Evolutionary conservation across 1,284 basidiomycete genomes (phyloP), one percentile per base, ranked within the genome.

Genomic region (Termitomyces sp.): DNA sequence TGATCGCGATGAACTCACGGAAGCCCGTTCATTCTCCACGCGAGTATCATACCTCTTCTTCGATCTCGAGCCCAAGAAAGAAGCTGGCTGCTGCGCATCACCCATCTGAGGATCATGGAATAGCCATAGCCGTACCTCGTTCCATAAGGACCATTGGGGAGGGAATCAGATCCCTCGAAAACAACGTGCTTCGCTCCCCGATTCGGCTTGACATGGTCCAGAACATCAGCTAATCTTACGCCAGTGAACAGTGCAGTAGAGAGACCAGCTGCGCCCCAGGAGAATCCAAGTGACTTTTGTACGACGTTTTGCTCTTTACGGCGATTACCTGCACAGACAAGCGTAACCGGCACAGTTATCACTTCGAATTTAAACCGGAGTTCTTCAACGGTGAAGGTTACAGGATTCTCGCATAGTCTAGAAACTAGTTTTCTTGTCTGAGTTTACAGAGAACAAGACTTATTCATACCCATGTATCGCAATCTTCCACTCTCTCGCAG

Each of bases 241-340:
- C 85, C 85, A 0, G 85, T 88, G 68, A 82, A 88, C 2, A 87
- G 70, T 1, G 83, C 83, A 0, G 84, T 88, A 1, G 77, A 80
- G 12, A 83, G 73, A 49, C 66, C 80, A 3, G 67, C 80, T 15
- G 76, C 68, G 4, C 82, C 83, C 83, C 83, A 85, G 47, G 69
- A 75, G 62, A 85, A 85, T 7, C 80, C 83, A 1, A 83, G 71
- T n/a, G 77, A 77, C 63, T 86, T 82, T 3, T 73, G 72, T n/a
- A 86, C 77, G 52, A 84, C 71, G 62, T 88, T 88, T 62, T 88
- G 85, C 61, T 88, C 86, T 63, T 84, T 86, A 10, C 85, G 73
- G 3, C 85, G 69, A 66, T 88, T 88, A 1, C 85, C 85, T 1
- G 86, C 86, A 58, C 85, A 88, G 1, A 83, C 82, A 15, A 88